Base-by-base conservation (phyloP, 2,329 filamentous ascomycete species). In the Drechslera avenae region DNA sequence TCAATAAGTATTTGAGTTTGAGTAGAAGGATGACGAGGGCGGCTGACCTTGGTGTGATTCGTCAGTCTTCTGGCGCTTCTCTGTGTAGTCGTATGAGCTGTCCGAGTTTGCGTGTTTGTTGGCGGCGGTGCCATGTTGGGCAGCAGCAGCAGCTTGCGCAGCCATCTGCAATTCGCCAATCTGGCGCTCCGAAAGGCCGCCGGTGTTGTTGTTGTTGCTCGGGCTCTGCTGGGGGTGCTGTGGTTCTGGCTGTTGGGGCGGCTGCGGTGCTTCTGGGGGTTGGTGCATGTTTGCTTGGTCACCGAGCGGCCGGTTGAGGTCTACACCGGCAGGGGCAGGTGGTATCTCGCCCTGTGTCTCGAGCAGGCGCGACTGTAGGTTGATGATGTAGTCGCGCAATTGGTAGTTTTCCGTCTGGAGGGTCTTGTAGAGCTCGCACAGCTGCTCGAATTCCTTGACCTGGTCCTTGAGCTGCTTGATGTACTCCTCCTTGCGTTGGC, bases 381-480 rank as follows among this genome's bases (percentile, higher is more conserved):
- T 89, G 69, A 97, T 88, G 61, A 97, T 88, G 76, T 97, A 97
- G 72, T 97, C 91, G 62, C 92, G 87, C 34, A 99, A 80, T 56
- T 89, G 86, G 71, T 92, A 94, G 75, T 97, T 96, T 73, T 99
- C 93, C 21, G 84, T 81, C 69, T 96, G 90, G 19, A 96, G 78
- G n/a, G 82, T 78, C 73, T 96, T 94, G 75, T 85, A 91, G 48
- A 83, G 85, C 56, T 89, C 83, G 60, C 91, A 89, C 74, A 96
- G 84, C 14, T 85, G 82, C 62, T 85, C 82, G 60, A 86, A 89
- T 23, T 94, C 90, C 66, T 90, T 87, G 43, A 97, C 91, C 72
- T 97, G 90, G 70, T 94, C 89, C 75, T 99, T 94, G 5, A 99
- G 83, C 73, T 96, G 95, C 79, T 96, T 96, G 74, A 99, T 99